Evolutionary conservation across 805 yeast genomes (phyloP).

Genomic region (Pichia cephalocereana): DNA sequence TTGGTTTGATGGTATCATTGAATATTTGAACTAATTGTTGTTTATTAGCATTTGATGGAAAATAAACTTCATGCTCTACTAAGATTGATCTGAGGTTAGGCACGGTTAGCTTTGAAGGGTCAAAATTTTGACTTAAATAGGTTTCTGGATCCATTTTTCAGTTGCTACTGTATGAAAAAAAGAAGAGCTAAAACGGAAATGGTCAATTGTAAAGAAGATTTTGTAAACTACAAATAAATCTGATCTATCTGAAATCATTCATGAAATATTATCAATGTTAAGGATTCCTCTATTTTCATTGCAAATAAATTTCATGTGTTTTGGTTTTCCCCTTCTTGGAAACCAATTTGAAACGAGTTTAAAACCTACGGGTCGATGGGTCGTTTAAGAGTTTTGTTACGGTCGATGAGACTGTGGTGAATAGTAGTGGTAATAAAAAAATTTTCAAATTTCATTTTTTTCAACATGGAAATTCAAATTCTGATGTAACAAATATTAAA

Average conservation of each 20-base stretch:
- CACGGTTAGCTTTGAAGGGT: slow-evolving; percentile 56
- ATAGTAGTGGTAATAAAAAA: too few relatives aligned
- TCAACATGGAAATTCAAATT: background rate
- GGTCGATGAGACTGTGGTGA: too few relatives aligned
- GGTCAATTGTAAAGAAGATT: too few relatives aligned
- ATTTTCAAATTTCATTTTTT: too few relatives aligned
- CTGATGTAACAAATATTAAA: too few relatives aligned
- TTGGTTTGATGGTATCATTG: slow-evolving; percentile 42
- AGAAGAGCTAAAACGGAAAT: too few relatives aligned
- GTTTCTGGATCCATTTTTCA: slow-evolving; percentile 27
- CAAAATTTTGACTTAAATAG: slow-evolving; percentile 41
- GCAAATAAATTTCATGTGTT: background rate
- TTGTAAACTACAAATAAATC: too few relatives aligned
- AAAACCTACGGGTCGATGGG: background rate
- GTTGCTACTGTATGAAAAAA: too few relatives aligned
- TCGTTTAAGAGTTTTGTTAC: background rate
- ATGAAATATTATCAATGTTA: background rate
- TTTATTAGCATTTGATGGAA: slow-evolving; percentile 60
- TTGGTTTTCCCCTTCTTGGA: background rate
- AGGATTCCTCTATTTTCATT: background rate
- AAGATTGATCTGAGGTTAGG: slow-evolving; percentile 64
- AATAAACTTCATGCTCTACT: slow-evolving; percentile 50
- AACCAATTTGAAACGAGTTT: background rate
- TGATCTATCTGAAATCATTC: background rate
- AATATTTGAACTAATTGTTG: slow-evolving; percentile 54